phyloP scores from a whole-genome alignment of 345 rosid genomes.

The Salix suchowensis region DNA sequence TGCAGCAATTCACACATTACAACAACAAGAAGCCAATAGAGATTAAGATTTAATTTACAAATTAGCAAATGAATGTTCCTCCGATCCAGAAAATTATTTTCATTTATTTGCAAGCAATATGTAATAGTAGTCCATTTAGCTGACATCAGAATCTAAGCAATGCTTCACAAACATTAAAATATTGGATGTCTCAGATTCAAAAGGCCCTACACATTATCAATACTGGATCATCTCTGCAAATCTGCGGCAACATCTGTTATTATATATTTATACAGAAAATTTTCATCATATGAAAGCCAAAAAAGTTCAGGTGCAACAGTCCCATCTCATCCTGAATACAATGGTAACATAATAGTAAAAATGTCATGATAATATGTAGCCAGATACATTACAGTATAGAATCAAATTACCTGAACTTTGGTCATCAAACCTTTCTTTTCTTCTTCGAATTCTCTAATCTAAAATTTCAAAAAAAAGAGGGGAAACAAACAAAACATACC shows the following conservation, averaged over 20 bases:
- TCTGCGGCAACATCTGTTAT: background rate
- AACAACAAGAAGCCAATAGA: background rate
- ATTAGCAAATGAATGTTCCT: background rate
- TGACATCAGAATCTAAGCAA: background rate
- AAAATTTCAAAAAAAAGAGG: constrained; percentile 25
- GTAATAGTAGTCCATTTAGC: background rate
- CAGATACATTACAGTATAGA: background rate
- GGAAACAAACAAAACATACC: constrained; percentile 12
- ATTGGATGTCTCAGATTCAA: background rate
- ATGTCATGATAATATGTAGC: background rate
- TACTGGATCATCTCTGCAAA: background rate
- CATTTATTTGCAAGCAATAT: background rate
- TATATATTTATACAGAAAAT: background rate
- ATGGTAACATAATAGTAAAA: background rate
- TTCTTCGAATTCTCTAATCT: constrained; percentile 95
- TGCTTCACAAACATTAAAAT: background rate
- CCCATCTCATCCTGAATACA: background rate
- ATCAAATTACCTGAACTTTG: constrained; percentile 84
- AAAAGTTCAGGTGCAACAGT: background rate
- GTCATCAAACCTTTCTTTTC: constrained; percentile 91
- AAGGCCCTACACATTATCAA: background rate
- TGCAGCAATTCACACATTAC: background rate
- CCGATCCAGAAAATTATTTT: background rate
- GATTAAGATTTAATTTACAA: background rate
- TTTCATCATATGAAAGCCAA: background rate